phyloP scores from a whole-genome alignment of 148 eudicot species.

The Beta vulgaris region DNA sequence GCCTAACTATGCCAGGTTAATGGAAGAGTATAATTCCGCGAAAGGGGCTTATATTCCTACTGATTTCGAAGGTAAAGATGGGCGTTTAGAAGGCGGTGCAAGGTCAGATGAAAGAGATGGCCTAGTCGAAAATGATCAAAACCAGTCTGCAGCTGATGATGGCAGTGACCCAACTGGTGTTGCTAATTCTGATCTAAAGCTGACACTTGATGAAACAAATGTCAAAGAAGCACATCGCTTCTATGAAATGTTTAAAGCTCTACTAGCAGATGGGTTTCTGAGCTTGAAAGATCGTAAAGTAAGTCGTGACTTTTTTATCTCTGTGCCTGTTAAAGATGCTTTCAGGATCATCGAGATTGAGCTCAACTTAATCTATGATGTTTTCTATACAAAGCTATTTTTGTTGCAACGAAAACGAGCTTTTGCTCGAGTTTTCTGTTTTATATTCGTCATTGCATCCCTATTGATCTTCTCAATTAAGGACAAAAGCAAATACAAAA shows the following conservation, averaged over 20 bases:
- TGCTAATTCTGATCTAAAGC: too few relatives aligned
- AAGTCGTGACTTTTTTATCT: conserved; percentile 25
- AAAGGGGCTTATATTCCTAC: neutral
- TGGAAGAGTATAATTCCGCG: conserved; percentile 3
- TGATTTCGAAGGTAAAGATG: conserved; percentile 14
- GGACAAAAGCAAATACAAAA: neutral
- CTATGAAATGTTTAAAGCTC: conserved; percentile 28
- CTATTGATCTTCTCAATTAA: too few relatives aligned
- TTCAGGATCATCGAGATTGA: conserved; percentile 32
- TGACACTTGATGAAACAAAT: neutral
- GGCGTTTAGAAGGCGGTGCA: neutral
- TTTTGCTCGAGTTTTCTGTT: neutral
- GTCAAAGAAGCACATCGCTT: conserved; percentile 17
- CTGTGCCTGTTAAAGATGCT: neutral
- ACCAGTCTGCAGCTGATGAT: neutral
- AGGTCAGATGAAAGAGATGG: neutral
- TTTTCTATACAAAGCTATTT: conserved; percentile 34
- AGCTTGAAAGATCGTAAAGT: conserved; percentile 22
- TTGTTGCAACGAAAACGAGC: conserved; percentile 5
- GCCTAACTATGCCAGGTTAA: conserved; percentile 4
- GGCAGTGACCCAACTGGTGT: neutral
- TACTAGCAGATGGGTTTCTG: conserved; percentile 31
- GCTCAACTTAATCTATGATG: conserved; percentile 37
- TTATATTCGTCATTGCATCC: neutral
- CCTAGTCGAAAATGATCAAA: too few relatives aligned